A percentile compares a stretch with the other conserved stretches of the same genome.
Conservation (phyloP, 495 filamentous ascomycete genomes). For the Opeltia flavorubescens region DNA sequence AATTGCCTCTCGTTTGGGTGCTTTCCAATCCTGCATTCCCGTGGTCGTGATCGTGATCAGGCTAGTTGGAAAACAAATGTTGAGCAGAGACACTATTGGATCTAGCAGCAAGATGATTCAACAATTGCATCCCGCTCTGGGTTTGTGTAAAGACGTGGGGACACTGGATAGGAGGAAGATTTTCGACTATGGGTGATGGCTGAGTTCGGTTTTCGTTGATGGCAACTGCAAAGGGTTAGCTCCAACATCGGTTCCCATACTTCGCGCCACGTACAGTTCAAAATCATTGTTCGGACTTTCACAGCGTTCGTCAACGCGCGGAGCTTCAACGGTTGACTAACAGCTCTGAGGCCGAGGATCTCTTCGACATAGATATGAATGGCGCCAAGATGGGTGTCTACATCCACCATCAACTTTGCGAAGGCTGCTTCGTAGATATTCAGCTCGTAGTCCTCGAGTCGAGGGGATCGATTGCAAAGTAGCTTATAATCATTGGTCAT, state of each 20-base stretch:
- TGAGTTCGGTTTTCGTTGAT: neutral
- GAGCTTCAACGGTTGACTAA: conserved; percentile 2
- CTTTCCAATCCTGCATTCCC: too few relatives aligned
- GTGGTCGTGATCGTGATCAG: too few relatives aligned
- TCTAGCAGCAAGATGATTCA: too few relatives aligned
- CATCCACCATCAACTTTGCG: conserved; percentile 20
- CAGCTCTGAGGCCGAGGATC: conserved; percentile 22
- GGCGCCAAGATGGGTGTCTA: conserved; percentile 18
- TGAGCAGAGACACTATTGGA: too few relatives aligned
- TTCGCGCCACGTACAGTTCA: neutral
- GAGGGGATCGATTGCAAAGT: conserved; percentile 22
- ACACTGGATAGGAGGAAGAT: too few relatives aligned
- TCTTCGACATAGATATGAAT: conserved; percentile 28
- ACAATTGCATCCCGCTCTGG: too few relatives aligned
- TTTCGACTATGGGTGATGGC: too few relatives aligned
- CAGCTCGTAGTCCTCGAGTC: conserved; percentile 26
- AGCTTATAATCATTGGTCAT: conserved; percentile 11
- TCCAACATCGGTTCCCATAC: neutral
- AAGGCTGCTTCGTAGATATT: conserved; percentile 29
- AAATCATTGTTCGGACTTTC: neutral
- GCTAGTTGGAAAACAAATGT: too few relatives aligned
- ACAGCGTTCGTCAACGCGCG: neutral
- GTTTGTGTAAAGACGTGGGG: too few relatives aligned
- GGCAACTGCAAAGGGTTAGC: neutral
- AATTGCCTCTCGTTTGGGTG: too few relatives aligned